A percentile compares a stretch with the other conserved stretches of the same genome.
Conservation (phyloP, 2,329 filamentous ascomycete genomes). For the Fusarium citri region DNA sequence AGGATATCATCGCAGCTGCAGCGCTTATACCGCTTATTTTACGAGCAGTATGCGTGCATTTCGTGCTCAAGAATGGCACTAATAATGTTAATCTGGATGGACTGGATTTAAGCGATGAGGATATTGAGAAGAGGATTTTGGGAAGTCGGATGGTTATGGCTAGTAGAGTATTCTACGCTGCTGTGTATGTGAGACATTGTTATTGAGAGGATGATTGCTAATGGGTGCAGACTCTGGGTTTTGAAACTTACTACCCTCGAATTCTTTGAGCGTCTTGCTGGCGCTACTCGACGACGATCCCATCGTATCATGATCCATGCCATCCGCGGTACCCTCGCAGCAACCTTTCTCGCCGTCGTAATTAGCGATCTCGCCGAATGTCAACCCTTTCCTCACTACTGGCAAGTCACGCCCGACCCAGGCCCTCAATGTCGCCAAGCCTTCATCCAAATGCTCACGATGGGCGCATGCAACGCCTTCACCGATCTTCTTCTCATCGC, state of each 20-base stretch:
- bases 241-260: slow-evolving; percentile 89
- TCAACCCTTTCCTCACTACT: slow-evolving; percentile 76
- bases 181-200: slow-evolving; percentile 71
- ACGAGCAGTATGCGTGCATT: slow-evolving; percentile 85
- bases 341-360: slow-evolving; percentile 81
- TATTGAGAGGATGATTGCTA: slow-evolving; percentile 11
- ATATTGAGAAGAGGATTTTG: slow-evolving; percentile 69
- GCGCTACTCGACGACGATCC: slow-evolving; percentile 78
- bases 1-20: slow-evolving; percentile 84
- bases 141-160: slow-evolving; percentile 83
- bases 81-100: slow-evolving; percentile 77
- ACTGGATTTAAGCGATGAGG: slow-evolving; percentile 18
- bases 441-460: slow-evolving; percentile 84
- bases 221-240: slow-evolving; percentile 78
- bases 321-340: slow-evolving; percentile 76
- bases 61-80: slow-evolving; percentile 85
- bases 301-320: slow-evolving; percentile 76
- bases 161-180: slow-evolving; percentile 83
- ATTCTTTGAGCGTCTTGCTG: slow-evolving; percentile 86
- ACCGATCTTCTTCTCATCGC: slow-evolving; percentile 86
- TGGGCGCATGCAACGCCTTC: slow-evolving; percentile 83
- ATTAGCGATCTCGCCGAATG: slow-evolving; percentile 86
- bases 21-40: slow-evolving; percentile 81
- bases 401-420: slow-evolving; percentile 83
- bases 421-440: slow-evolving; percentile 84